Conservation (phyloP, 495 filamentous ascomycete genomes). For the Lophiostoma macrostomum region DNA sequence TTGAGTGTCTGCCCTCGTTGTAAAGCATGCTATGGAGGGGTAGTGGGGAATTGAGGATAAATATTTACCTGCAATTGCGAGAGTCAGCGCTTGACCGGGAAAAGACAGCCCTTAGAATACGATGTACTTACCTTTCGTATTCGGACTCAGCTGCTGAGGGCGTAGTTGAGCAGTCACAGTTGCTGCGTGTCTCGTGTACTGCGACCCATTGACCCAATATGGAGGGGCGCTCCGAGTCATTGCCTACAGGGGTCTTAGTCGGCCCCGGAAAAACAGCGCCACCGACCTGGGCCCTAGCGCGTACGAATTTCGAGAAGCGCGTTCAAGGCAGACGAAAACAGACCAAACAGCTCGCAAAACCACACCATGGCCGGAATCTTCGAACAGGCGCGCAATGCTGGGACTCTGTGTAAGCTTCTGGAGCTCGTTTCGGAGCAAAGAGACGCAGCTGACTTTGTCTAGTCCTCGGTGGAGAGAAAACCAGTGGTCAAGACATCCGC, state of each 20-base stretch:
- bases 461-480: constrained; percentile 92
- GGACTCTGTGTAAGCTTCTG: constrained; percentile 65
- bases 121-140: background rate
- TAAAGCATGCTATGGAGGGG: constrained; percentile 14
- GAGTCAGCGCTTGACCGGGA: background rate
- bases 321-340: constrained; percentile 22
- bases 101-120: background rate
- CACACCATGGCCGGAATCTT: constrained; percentile 80
- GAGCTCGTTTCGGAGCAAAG: background rate
- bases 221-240: constrained; percentile 7
- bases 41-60: constrained; percentile 7
- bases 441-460: constrained; percentile 13
- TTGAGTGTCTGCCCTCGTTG: background rate
- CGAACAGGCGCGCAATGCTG: constrained; percentile 79
- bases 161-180: constrained; percentile 5
- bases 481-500: constrained; percentile 89
- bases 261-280: constrained; percentile 3
- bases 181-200: background rate
- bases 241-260: constrained; percentile 7
- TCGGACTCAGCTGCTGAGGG: background rate
- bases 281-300: constrained; percentile 10
- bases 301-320: constrained; percentile 24
- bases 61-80: constrained; percentile 15
- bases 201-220: background rate
- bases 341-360: constrained; percentile 17